These are phyloP conservation scores for Pleurotus pulmonarius DNA, from an alignment of 768 basidiomycete species.

Conservation along the genomic window DNA sequence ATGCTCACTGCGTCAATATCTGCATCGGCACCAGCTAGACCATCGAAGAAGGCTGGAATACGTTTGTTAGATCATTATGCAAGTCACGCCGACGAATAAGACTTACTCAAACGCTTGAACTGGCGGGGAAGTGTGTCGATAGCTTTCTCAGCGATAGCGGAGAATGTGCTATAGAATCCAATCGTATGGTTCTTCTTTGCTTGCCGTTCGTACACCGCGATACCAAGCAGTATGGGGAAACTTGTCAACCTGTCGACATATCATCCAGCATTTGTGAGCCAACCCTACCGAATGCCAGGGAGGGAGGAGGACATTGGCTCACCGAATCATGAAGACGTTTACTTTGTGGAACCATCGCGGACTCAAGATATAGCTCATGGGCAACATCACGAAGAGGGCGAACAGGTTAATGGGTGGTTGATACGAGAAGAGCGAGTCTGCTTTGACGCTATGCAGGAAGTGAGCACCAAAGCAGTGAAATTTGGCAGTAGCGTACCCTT, in stretches of 20 bases:
- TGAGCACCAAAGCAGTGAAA: not conserved
- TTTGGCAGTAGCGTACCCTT: slow-evolving; percentile 54
- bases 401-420: slow-evolving; percentile 90
- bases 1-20: slow-evolving; percentile 71
- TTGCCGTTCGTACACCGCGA: slow-evolving; percentile 86
- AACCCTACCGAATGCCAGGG: not conserved
- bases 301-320: not conserved
- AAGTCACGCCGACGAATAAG: not conserved
- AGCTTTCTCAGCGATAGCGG: slow-evolving; percentile 61
- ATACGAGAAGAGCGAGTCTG: slow-evolving; percentile 90
- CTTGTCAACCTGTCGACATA: slow-evolving; percentile 57
- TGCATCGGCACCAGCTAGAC: slow-evolving; percentile 63
- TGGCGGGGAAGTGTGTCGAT: slow-evolving; percentile 75
- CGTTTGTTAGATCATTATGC: not conserved
- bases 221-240: slow-evolving; percentile 77
- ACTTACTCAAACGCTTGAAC: slow-evolving; percentile 69
- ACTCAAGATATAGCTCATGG: slow-evolving; percentile 78
- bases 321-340: slow-evolving; percentile 88
- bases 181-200: slow-evolving; percentile 62
- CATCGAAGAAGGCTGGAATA: slow-evolving; percentile 69
- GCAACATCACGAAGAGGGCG: slow-evolving; percentile 84
- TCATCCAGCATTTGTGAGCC: not conserved
- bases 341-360: slow-evolving; percentile 99
- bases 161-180: slow-evolving; percentile 71
- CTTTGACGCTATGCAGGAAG: slow-evolving; percentile 59